A percentile compares a stretch with the other conserved stretches of the same genome.
These are phyloP conservation scores for Pseudoturritis turrita DNA, from an alignment of 345 rosid genomes.

Conservation along the genomic window DNA sequence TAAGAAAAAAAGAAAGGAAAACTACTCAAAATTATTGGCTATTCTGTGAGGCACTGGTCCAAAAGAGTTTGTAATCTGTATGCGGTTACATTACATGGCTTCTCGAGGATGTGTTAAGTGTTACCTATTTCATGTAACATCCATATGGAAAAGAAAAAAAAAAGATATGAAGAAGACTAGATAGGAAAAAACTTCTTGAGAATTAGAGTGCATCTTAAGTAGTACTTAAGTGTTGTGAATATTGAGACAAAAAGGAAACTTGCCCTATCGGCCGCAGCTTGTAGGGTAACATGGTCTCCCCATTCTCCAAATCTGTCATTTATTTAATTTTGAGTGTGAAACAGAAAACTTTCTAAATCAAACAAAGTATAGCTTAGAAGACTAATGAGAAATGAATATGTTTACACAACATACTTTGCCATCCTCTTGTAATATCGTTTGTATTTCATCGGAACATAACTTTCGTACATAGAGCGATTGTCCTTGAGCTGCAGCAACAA, in stretches of 20 bases:
- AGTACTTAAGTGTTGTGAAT: neutral
- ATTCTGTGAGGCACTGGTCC: neutral
- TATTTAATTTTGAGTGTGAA: neutral
- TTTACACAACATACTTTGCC: constrained; percentile 64
- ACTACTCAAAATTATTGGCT: neutral
- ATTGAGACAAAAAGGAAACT: constrained; percentile 13
- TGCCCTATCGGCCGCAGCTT: constrained; percentile 98
- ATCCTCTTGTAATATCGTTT: constrained; percentile 74
- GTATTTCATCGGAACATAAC: constrained; percentile 94
- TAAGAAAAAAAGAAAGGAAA: neutral
- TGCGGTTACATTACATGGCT: neutral
- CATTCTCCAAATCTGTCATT: constrained; percentile 77
- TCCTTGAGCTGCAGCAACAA: constrained; percentile 66
- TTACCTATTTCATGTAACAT: neutral
- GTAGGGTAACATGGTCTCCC: constrained; percentile 94
- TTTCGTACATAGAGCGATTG: constrained; percentile 60
- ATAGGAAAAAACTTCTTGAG: neutral
- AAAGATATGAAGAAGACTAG: neutral
- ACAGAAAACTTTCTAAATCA: neutral
- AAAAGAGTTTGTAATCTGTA: neutral
- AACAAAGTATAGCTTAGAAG: neutral
- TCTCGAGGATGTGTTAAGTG: neutral
- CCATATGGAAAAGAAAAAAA: neutral
- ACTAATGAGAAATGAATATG: neutral
- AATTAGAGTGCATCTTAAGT: neutral